Evolutionary conservation across 441 rosid genomes (phyloP), one percentile per base, ranked within the genome.

Genomic region (Corymbia calophylla): DNA sequence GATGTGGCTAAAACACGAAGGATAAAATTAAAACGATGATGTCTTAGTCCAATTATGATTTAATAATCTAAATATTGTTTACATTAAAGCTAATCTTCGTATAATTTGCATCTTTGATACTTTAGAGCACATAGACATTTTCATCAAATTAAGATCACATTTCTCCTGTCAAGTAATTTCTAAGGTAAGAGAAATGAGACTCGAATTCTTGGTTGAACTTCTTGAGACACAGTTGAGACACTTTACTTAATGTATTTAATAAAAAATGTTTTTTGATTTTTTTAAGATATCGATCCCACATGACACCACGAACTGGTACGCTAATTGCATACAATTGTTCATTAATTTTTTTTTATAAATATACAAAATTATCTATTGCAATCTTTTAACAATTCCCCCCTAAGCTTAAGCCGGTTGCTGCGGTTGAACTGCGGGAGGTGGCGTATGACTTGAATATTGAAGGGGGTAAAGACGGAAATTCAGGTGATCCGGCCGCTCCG

Each of bases 241-340:
- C n/a, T 44, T 23, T 25, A 14, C 2, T 6, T 0, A 44, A 0
- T 14, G 18, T 4, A 77, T 12, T 12, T 44, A 25, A 77, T 0
- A 44, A 39, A 3, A 23, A 12, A 39, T 21, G 1, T 4, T 23
- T 39, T 77, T 44, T 5, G 9, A 21, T 44, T 44, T 6, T 39
- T 35, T 35, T 3, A 3, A 70, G 2, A 9, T 8, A 9, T 32
- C 3, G 2, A 7, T 32, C 44, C 2, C 44, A 32, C 80, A 18
- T 9, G 7, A 18, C 47, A 32, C 25, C 23, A 18, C 2, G 1
- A 19, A 23, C 10, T 10, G 64, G 64, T 25, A 25, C 64, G 64
- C 64, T 58, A 58, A 58, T 58, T 58, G n/a, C 5, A 6, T 58
- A 58, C 6, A 0, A 58, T 58, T 58, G 3, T 58, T 58, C 64